phyloP scores from a whole-genome alignment of 192 early-diverging fungal genomes.

The Backusella westeae region DNA sequence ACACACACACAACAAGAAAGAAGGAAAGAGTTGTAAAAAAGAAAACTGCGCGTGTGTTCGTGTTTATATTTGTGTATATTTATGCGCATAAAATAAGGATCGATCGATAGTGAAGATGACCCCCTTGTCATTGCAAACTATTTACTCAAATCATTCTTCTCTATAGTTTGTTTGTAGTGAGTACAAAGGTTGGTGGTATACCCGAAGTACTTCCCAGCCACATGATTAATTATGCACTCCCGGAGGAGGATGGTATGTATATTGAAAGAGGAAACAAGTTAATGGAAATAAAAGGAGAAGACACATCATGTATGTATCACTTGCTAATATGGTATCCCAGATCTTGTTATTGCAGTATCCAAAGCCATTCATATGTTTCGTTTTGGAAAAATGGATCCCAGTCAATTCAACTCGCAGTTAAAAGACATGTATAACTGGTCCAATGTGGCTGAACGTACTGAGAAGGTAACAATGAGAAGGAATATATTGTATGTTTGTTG shows the following conservation, averaged over 20 bases:
- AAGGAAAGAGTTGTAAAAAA: background rate
- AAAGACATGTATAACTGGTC: conserved; percentile 96
- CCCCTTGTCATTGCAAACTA: background rate
- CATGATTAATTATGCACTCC: conserved; percentile 90
- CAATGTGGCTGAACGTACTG: conserved; percentile 92
- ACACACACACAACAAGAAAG: background rate
- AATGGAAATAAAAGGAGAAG: background rate
- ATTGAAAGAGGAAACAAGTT: background rate
- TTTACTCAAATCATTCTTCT: background rate
- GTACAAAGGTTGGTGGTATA: conserved; percentile 93
- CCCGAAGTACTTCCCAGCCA: conserved; percentile 92
- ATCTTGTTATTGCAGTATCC: conserved; percentile 67
- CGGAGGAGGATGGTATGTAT: conserved; percentile 75
- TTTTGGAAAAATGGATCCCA: conserved; percentile 61
- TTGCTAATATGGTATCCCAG: conserved; percentile 26
- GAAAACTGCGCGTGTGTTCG: background rate
- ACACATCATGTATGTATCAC: background rate
- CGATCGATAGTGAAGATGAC: background rate
- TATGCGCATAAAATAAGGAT: background rate
- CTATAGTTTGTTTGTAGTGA: conserved; percentile 82
- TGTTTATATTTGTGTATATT: background rate
- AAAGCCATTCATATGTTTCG: conserved; percentile 71
- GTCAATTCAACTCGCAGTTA: conserved; percentile 76
- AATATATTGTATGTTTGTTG: background rate
- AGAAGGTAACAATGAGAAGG: conserved; percentile 46